Base-by-base conservation (phyloP, 352 stramenopile species). In the Phytophthora cryptogea region DNA sequence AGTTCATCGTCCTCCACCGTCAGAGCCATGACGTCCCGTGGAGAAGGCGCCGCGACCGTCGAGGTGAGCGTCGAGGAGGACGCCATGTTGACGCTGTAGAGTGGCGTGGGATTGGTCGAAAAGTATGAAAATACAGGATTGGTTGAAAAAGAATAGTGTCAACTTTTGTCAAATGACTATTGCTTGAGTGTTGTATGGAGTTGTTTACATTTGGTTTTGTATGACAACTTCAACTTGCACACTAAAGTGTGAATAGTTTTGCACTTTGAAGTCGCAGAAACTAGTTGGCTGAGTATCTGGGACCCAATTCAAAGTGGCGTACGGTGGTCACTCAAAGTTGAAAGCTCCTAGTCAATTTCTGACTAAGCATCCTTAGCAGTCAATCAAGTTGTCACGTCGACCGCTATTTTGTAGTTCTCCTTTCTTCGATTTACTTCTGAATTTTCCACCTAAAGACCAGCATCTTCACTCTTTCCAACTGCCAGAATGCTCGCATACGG, bases 401-500 rank as follows among this genome's bases (percentile, higher is more conserved):
- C 8, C 14, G 8, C 33, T 11, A 5, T 39, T 5, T 14, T 23
- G 23, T 16, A 20, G 28, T 35, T 59, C 27, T 28, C 27, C 13
- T 62, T 63, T 54, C 44, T 36, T 41, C 30, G 37, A 48, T 58
- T 54, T 55, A 69, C 23, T 63, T 53, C 20, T 35, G 27, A 61
- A 39, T 61, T 55, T 49, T 52, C 48, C n/a, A 37, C 45, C n/a
- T 36, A 28, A 54, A 47, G 33, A 30, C 33, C 32, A 39, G 40
- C 27, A 36, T 36, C 42, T 31, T 47, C 42, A 31, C 17, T 8
- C n/a, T 32, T 6, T 0, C 32, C 23, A 48, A 33, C 32, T 30
- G 23, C 16, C 50, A 40, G 11, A 5, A 73, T 73, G 65, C 49
- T 73, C 11, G 49, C 48, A 46, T 61, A 54, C 55, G 33, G 42